Evolutionary conservation across 441 rosid genomes (phyloP).

Genomic region (Hypseocharis bilobata): DNA sequence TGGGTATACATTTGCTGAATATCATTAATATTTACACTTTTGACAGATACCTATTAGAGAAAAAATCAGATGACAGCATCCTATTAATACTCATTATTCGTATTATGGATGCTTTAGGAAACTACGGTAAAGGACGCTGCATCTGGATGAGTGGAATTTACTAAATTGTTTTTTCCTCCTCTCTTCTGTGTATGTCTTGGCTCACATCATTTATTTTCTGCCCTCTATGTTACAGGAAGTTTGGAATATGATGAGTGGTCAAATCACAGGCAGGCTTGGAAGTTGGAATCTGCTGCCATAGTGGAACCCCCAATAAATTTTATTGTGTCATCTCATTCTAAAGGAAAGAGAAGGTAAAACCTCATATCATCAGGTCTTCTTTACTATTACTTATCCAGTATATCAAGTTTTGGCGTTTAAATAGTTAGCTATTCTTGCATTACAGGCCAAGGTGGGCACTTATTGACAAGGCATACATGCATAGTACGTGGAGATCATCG

Average conservation of each 20-base stretch:
- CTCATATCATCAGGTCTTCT: constrained; percentile 15
- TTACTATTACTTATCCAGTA: constrained; percentile 11
- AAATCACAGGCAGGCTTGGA: constrained; percentile 98
- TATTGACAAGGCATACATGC: constrained; percentile 94
- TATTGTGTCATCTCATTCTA: constrained; percentile 70
- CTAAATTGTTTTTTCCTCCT: not conserved
- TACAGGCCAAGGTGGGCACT: constrained; percentile 98
- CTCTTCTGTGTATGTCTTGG: constrained; percentile 1
- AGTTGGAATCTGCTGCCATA: constrained; percentile 94
- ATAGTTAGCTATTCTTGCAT: constrained; percentile 21
- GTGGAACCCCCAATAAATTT: constrained; percentile 93
- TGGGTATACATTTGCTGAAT: constrained; percentile 21
- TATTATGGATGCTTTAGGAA: constrained; percentile 90
- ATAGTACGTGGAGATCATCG: constrained; percentile 95
- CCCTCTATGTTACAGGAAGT: constrained; percentile 54
- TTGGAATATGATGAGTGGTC: constrained; percentile 96
- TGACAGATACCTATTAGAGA: constrained; percentile 72
- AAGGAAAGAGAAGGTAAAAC: constrained; percentile 81
- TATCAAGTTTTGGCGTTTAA: constrained; percentile 10
- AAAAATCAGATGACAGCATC: constrained; percentile 98
- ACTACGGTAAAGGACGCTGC: constrained; percentile 58
- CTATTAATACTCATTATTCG: constrained; percentile 77
- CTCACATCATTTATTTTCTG: constrained; percentile 9
- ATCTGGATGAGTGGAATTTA: constrained; percentile 22
- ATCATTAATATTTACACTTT: constrained; percentile 22